These are phyloP conservation scores for Chaetothyriales sp. DNA, from an alignment of 2,329 filamentous ascomycete genomes.

Conservation along the genomic window DNA sequence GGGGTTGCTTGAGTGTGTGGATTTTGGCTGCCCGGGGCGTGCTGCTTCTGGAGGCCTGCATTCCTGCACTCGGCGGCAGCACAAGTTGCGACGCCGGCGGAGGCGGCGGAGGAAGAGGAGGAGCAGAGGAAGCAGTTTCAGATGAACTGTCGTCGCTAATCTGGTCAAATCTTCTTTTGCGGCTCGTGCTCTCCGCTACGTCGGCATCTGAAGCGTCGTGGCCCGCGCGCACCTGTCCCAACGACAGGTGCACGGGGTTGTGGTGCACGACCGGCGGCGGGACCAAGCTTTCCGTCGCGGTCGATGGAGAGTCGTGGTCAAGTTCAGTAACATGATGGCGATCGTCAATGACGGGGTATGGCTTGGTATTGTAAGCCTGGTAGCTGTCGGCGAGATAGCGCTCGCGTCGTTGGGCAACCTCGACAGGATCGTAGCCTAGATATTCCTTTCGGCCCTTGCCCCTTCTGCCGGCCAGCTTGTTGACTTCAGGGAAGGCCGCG, in stretches of 20 bases:
- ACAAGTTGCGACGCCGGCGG: slow-evolving; percentile 35
- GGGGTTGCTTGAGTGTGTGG: slow-evolving; percentile 43
- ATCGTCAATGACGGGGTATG: slow-evolving; percentile 13
- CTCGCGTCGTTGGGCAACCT: slow-evolving; percentile 9
- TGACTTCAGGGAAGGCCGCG: not conserved
- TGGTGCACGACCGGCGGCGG: slow-evolving; percentile 16
- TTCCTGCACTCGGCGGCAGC: slow-evolving; percentile 49
- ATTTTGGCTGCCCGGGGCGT: slow-evolving; percentile 25
- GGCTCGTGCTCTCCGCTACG: slow-evolving; percentile 15
- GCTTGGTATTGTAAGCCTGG: slow-evolving; percentile 15
- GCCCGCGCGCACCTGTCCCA: not conserved
- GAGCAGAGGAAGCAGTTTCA: slow-evolving; percentile 18
- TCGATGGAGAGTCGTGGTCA: not conserved
- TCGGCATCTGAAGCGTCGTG: slow-evolving; percentile 27
- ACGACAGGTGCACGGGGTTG: slow-evolving; percentile 3
- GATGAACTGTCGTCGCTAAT: slow-evolving; percentile 12
- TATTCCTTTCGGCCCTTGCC: slow-evolving; percentile 7
- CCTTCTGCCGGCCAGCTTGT: not conserved
- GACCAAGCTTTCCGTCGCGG: slow-evolving; percentile 1
- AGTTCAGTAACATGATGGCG: slow-evolving; percentile 7
- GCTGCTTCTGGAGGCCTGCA: slow-evolving; percentile 22
- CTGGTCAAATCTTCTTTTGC: slow-evolving; percentile 18
- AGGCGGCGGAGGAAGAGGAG: slow-evolving; percentile 17
- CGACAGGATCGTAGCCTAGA: slow-evolving; percentile 10
- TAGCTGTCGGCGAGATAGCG: slow-evolving; percentile 10